Evolutionary conservation across 331 rosid species (phyloP).

Genomic region (Saraca asoca): DNA sequence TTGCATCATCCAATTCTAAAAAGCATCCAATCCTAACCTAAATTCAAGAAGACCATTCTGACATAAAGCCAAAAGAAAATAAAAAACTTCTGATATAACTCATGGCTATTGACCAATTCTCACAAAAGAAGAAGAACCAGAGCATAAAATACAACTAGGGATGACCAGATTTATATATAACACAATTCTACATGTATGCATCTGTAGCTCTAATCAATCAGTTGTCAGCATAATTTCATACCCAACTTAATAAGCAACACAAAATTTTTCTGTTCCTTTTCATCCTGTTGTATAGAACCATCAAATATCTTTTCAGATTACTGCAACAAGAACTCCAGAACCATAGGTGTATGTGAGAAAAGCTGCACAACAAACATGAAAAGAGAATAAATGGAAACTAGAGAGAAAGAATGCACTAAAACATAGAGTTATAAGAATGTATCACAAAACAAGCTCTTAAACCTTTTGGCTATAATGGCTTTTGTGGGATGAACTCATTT

Average conservation of each 20-base stretch:
- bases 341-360: slow-evolving; percentile 73
- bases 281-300: slow-evolving; percentile 64
- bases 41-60: too few relatives aligned
- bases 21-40: too few relatives aligned
- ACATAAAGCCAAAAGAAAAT: too few relatives aligned
- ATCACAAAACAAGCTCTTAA: slow-evolving; percentile 38
- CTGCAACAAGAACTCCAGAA: slow-evolving; percentile 83
- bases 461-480: slow-evolving; percentile 88
- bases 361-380: slow-evolving; percentile 56
- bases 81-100: too few relatives aligned
- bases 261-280: slow-evolving; percentile 74
- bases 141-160: too few relatives aligned
- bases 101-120: too few relatives aligned
- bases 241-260: slow-evolving; percentile 99
- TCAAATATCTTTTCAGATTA: slow-evolving; percentile 71
- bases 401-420: slow-evolving; percentile 19
- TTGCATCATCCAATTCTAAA: too few relatives aligned
- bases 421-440: background rate
- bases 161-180: too few relatives aligned
- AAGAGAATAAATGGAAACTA: slow-evolving; percentile 17
- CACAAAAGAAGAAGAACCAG: too few relatives aligned
- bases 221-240: slow-evolving; percentile 40
- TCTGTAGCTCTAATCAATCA: slow-evolving; percentile 23
- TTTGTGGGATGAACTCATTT: slow-evolving; percentile 59
- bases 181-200: slow-evolving; percentile 8